phyloP scores from a whole-genome alignment of 345 rosid genomes.

The Nephelium lappaceum region DNA sequence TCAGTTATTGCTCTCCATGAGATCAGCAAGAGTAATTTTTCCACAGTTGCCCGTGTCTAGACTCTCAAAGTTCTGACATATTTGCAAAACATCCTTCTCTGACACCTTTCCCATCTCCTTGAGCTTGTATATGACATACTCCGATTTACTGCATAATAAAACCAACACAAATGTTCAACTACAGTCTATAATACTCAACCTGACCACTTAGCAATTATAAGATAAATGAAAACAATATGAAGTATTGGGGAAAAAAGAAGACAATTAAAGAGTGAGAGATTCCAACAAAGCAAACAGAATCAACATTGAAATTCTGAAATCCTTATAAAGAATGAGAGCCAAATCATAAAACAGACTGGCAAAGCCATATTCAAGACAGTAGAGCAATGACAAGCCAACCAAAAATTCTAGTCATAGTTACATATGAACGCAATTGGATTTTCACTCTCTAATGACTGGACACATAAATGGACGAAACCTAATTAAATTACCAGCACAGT shows the following conservation, averaged over 20 bases:
- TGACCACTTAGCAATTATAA: neutral
- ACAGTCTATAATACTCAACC: neutral
- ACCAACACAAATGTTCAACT: neutral
- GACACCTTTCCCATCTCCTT: slow-evolving; percentile 74
- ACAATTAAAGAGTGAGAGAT: neutral
- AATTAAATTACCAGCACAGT: neutral
- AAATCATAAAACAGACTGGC: neutral
- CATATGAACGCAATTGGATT: neutral
- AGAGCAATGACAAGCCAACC: neutral
- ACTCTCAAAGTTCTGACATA: slow-evolving; percentile 61
- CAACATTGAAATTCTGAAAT: neutral
- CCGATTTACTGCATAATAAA: slow-evolving; percentile 55
- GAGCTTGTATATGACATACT: slow-evolving; percentile 78
- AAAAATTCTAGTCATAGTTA: neutral
- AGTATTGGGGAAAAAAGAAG: too few species aligned
- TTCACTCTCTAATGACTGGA: neutral
- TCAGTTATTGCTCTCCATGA: slow-evolving; percentile 46
- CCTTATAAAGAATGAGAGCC: neutral
- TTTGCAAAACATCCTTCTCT: slow-evolving; percentile 61
- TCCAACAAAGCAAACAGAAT: neutral
- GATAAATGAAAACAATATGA: neutral
- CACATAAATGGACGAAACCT: too few species aligned
- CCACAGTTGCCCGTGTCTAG: slow-evolving; percentile 72
- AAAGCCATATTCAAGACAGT: neutral
- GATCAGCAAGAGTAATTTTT: slow-evolving; percentile 76